Evolutionary conservation across 441 rosid genomes (phyloP).

Genomic region (Bocquillonia castaneifolia): DNA sequence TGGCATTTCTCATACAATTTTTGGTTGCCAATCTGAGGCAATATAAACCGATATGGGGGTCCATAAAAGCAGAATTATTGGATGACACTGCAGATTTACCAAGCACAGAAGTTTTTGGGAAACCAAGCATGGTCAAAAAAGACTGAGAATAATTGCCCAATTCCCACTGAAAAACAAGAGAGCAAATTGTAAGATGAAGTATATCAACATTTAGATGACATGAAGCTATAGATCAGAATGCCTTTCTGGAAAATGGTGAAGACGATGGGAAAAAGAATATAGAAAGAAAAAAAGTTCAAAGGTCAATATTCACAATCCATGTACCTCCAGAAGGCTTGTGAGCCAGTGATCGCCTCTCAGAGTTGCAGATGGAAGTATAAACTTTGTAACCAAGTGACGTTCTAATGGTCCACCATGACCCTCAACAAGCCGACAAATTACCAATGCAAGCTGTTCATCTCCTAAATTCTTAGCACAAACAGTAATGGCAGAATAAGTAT

Average conservation of each 20-base stretch:
- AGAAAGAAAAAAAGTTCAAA: background rate
- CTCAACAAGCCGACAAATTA: constrained; percentile 85
- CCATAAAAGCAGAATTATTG: constrained; percentile 61
- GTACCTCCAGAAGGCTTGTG: constrained; percentile 79
- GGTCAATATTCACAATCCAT: constrained; percentile 27
- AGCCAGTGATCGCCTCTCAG: constrained; percentile 84
- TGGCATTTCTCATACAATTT: constrained; percentile 58
- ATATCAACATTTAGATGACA: background rate
- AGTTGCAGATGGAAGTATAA: constrained; percentile 69
- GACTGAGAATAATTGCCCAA: constrained; percentile 67
- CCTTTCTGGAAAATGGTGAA: background rate
- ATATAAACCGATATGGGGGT: constrained; percentile 78
- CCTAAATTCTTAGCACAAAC: constrained; percentile 86
- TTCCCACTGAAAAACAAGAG: constrained; percentile 74
- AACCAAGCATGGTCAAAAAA: constrained; percentile 63
- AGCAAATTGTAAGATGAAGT: constrained; percentile 20
- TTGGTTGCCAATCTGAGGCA: constrained; percentile 57
- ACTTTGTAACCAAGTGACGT: constrained; percentile 55
- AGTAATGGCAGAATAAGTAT: constrained; percentile 76
- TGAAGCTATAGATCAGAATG: background rate
- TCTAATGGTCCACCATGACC: constrained; percentile 74
- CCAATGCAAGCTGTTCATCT: constrained; percentile 93
- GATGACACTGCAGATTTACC: constrained; percentile 46
- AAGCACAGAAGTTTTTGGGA: constrained; percentile 34
- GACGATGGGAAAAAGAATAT: background rate